Evolutionary conservation across 192 early-diverging fungal genomes (phyloP).

Genomic region (Mortierella hygrophila): DNA sequence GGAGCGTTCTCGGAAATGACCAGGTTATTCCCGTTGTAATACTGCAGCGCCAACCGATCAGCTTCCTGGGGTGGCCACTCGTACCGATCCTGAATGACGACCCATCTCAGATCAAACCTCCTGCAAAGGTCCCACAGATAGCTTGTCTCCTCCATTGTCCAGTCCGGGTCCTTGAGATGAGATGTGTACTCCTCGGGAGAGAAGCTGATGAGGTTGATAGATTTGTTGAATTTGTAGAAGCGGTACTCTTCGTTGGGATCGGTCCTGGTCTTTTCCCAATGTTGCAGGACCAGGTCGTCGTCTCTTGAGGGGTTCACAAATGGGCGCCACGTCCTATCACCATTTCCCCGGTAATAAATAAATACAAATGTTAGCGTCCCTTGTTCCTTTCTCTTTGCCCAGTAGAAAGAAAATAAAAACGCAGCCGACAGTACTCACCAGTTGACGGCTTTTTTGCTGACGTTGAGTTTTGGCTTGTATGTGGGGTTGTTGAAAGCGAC

Average conservation of each 20-base stretch:
- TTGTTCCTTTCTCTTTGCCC: neutral
- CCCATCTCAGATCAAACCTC: conserved; percentile 84
- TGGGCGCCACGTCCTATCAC: conserved; percentile 70
- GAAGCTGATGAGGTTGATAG: conserved; percentile 76
- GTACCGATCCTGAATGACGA: conserved; percentile 90
- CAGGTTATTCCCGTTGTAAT: conserved; percentile 26
- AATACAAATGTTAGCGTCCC: neutral
- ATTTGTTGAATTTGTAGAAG: conserved; percentile 84
- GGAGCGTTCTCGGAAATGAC: neutral
- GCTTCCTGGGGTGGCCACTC: conserved; percentile 63
- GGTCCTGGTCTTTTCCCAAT: conserved; percentile 85
- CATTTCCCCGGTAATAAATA: neutral
- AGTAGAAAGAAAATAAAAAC: neutral
- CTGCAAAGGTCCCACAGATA: conserved; percentile 82
- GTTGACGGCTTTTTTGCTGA: conserved; percentile 72
- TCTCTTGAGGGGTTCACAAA: conserved; percentile 84
- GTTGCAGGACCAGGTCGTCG: conserved; percentile 79
- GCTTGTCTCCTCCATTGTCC: conserved; percentile 90
- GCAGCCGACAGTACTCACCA: conserved; percentile 64
- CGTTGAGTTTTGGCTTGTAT: conserved; percentile 80
- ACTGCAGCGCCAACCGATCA: conserved; percentile 38
- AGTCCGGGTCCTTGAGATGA: conserved; percentile 78
- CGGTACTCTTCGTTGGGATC: conserved; percentile 72
- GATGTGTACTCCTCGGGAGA: conserved; percentile 89
- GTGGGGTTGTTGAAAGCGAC: conserved; percentile 70